Evolutionary conservation across 2,329 filamentous ascomycete genomes (phyloP).

Genomic region (Tolypocladium sp.): DNA sequence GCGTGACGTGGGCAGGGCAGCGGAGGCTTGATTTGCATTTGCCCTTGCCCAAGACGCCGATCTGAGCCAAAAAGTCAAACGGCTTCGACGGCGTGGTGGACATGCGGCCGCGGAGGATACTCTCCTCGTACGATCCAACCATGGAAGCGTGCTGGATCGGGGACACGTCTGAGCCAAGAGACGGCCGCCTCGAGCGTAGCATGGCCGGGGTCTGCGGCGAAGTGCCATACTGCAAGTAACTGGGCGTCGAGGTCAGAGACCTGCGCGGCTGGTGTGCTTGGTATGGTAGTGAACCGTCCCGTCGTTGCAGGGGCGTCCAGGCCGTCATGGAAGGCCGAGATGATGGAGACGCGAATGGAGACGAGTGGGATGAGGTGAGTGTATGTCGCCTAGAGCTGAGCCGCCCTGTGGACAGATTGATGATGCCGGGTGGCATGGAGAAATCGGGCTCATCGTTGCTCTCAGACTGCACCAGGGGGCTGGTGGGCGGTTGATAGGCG

Average conservation of each 20-base stretch:
- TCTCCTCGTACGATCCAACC: conserved; percentile 97
- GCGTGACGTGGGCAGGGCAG: conserved; percentile 81
- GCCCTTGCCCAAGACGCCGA: conserved; percentile 83
- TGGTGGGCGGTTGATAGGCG: conserved; percentile 79
- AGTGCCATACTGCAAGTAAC: conserved; percentile 23
- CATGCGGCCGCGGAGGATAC: conserved; percentile 90
- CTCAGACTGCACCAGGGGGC: conserved; percentile 80
- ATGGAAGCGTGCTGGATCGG: conserved; percentile 85
- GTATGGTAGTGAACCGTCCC: conserved; percentile 55
- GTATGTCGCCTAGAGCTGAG: conserved; percentile 56
- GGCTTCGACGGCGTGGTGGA: conserved; percentile 91
- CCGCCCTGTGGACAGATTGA: conserved; percentile 34
- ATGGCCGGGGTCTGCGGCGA: conserved; percentile 42
- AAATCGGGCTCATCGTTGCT: conserved; percentile 68
- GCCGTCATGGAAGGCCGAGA: conserved; percentile 17
- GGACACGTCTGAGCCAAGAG: conserved; percentile 63
- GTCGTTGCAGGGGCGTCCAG: conserved; percentile 31
- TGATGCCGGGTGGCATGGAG: conserved; percentile 40
- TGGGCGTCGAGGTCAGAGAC: conserved; percentile 56
- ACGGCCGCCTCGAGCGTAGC: conserved; percentile 54
- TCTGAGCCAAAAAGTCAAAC: conserved; percentile 87
- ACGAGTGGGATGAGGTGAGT: conserved; percentile 51
- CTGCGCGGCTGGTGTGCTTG: conserved; percentile 73
- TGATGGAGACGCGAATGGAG: conserved; percentile 32
- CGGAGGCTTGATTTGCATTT: conserved; percentile 78